A percentile compares a stretch with the other conserved stretches of the same genome.
These are phyloP conservation scores for Scutellaria barbata DNA, from an alignment of 257 asterid genomes.

Conservation along the genomic window DNA sequence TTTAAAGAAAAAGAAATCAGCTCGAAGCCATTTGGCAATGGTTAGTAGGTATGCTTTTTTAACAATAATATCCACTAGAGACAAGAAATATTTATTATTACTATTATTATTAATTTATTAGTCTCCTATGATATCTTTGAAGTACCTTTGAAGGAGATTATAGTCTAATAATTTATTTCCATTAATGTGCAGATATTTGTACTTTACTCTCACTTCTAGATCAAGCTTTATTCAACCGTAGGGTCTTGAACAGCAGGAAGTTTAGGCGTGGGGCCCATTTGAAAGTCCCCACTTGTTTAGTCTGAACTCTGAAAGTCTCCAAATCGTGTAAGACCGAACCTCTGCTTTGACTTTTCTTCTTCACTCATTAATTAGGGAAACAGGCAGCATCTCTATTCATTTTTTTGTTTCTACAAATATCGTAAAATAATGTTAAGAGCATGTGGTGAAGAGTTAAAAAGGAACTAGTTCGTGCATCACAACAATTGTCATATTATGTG, in stretches of 20 bases:
- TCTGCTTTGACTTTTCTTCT: constrained; percentile 35
- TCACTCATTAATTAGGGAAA: not conserved
- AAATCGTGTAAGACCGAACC: constrained; percentile 37
- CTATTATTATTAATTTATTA: not conserved
- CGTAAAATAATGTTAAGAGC: too few relatives aligned
- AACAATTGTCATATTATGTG: too few relatives aligned
- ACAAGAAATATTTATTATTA: not conserved
- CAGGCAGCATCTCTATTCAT: too few relatives aligned
- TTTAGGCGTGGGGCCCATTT: constrained; percentile 23
- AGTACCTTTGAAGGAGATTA: not conserved
- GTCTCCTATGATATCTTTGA: constrained; percentile 7
- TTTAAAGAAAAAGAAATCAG: too few relatives aligned
- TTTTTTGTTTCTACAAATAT: too few relatives aligned
- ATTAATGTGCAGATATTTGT: constrained; percentile 4
- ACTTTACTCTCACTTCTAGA: constrained; percentile 31
- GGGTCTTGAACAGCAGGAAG: constrained; percentile 1
- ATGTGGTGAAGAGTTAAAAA: too few relatives aligned
- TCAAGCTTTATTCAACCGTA: constrained; percentile 10
- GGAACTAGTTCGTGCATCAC: too few relatives aligned
- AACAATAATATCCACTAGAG: not conserved
- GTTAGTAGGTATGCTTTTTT: not conserved
- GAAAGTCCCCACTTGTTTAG: not conserved
- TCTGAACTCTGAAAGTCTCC: constrained; percentile 27
- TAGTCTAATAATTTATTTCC: not conserved
- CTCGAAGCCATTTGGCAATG: too few relatives aligned